A percentile compares a stretch with the other conserved stretches of the same genome.
phyloP scores from a whole-genome alignment of 108 stramenopile genomes.

The Craspedostauros australis region DNA sequence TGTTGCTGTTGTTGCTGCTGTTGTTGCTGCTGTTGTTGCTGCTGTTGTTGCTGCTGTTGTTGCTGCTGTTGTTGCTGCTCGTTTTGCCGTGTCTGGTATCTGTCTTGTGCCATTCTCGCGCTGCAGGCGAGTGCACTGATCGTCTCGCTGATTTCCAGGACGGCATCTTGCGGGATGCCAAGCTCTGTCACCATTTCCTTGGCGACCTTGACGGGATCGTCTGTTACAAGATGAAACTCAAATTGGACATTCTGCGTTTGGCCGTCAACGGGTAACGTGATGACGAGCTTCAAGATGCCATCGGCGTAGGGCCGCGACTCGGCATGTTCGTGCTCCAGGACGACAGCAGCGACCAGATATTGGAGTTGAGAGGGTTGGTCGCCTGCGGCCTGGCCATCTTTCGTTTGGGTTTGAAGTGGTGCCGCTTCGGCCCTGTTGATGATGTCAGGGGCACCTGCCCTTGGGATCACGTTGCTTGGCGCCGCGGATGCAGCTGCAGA shows the following conservation, averaged over 20 bases:
- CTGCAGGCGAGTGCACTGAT: slow-evolving; percentile 73
- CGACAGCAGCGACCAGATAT: slow-evolving; percentile 63
- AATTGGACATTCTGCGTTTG: slow-evolving; percentile 81
- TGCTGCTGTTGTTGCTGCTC: slow-evolving; percentile 1
- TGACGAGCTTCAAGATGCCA: slow-evolving; percentile 67
- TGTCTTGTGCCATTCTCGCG: slow-evolving; percentile 68
- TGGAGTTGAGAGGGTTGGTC: slow-evolving; percentile 15
- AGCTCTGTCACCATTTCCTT: slow-evolving; percentile 86
- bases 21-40: neutral
- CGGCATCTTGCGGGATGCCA: slow-evolving; percentile 67
- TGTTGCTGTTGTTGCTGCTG: neutral
- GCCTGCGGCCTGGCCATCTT: slow-evolving; percentile 15
- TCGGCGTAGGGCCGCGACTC: slow-evolving; percentile 47
- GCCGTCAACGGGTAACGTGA: slow-evolving; percentile 73
- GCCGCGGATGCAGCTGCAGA: too few relatives aligned
- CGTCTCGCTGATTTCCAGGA: slow-evolving; percentile 80
- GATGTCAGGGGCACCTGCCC: too few relatives aligned
- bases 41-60: slow-evolving; percentile 23
- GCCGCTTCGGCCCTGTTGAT: too few relatives aligned
- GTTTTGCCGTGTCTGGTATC: slow-evolving; percentile 23
- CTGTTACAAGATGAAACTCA: slow-evolving; percentile 77
- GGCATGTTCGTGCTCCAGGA: slow-evolving; percentile 33
- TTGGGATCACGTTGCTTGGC: too few relatives aligned
- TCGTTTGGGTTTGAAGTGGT: too few relatives aligned
- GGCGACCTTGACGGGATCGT: slow-evolving; percentile 82